phyloP scores from a whole-genome alignment of 208 protist genomes.

The Crithidia mellificae region DNA sequence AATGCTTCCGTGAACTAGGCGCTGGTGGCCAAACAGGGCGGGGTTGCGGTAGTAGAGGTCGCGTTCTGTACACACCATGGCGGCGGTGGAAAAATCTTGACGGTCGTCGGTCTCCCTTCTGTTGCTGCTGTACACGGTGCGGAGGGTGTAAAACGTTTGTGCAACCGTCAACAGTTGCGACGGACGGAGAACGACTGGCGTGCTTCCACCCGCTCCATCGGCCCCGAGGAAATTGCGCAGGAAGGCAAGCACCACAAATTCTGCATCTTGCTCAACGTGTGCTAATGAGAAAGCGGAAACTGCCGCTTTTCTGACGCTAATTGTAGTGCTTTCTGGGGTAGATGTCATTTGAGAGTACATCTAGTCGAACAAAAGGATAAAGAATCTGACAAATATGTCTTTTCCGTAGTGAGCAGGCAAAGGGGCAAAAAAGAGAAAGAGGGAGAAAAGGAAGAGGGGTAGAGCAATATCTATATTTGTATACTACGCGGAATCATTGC shows the following conservation, averaged over 20 bases:
- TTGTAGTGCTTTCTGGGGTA: too few species aligned
- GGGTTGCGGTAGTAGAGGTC: conserved; percentile 80
- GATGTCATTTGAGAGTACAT: neutral
- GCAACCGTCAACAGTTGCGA: conserved; percentile 28
- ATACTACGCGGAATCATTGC: too few species aligned
- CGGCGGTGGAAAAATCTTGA: neutral
- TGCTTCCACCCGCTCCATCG: neutral
- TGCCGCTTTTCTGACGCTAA: too few species aligned
- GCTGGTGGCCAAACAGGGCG: conserved; percentile 50
- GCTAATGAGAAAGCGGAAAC: too few species aligned
- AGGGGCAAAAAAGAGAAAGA: too few species aligned
- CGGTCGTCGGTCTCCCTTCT: neutral
- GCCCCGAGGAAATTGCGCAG: conserved; percentile 9
- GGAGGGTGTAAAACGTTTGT: conserved; percentile 25
- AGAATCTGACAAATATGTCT: neutral
- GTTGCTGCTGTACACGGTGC: neutral
- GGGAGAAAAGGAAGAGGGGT: too few species aligned
- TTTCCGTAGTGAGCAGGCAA: too few species aligned
- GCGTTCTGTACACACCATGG: conserved; percentile 58
- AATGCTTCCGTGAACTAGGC: conserved; percentile 30
- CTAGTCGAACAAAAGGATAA: too few species aligned
- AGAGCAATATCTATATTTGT: neutral
- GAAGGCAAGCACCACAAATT: conserved; percentile 9
- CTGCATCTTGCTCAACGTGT: neutral
- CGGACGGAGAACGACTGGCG: neutral